phyloP scores from a whole-genome alignment of 306 rosid species.

The Ceratonia siliqua region DNA sequence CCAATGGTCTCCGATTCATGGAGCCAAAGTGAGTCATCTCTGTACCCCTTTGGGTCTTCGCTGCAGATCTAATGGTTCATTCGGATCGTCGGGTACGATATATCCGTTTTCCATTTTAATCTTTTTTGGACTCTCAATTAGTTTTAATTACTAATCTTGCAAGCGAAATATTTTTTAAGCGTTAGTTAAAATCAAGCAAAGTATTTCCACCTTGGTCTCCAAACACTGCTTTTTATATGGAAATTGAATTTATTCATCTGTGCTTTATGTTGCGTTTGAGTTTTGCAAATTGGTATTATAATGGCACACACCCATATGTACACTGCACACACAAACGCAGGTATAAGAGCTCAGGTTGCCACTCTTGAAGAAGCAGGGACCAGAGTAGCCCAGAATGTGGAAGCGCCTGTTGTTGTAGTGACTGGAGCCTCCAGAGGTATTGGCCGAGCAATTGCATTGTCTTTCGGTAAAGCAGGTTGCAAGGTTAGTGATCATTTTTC shows the following conservation, averaged over 20 bases:
- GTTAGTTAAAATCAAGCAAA: neutral
- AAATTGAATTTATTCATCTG: neutral
- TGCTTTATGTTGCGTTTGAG: neutral
- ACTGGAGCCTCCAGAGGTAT: slow-evolving; percentile 97
- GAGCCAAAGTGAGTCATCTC: slow-evolving; percentile 31
- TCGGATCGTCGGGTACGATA: slow-evolving; percentile 49
- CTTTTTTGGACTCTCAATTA: neutral
- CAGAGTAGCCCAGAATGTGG: slow-evolving; percentile 53
- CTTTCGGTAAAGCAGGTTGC: slow-evolving; percentile 92
- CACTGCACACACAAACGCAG: slow-evolving; percentile 29
- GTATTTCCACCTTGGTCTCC: neutral
- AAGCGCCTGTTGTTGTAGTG: slow-evolving; percentile 84
- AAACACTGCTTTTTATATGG: neutral
- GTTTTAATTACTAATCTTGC: neutral
- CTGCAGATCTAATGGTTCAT: slow-evolving; percentile 50
- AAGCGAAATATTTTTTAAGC: neutral
- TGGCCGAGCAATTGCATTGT: slow-evolving; percentile 80
- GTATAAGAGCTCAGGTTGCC: slow-evolving; percentile 79
- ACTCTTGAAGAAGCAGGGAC: slow-evolving; percentile 61
- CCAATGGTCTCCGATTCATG: slow-evolving; percentile 55
- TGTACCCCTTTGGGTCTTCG: slow-evolving; percentile 39
- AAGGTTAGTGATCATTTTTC: slow-evolving; percentile 58
- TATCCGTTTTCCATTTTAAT: neutral
- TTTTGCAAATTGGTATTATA: neutral
- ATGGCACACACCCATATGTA: neutral